Evolutionary conservation across 2,329 filamentous ascomycete genomes (phyloP).

Genomic region (Fusarium multiceps): DNA sequence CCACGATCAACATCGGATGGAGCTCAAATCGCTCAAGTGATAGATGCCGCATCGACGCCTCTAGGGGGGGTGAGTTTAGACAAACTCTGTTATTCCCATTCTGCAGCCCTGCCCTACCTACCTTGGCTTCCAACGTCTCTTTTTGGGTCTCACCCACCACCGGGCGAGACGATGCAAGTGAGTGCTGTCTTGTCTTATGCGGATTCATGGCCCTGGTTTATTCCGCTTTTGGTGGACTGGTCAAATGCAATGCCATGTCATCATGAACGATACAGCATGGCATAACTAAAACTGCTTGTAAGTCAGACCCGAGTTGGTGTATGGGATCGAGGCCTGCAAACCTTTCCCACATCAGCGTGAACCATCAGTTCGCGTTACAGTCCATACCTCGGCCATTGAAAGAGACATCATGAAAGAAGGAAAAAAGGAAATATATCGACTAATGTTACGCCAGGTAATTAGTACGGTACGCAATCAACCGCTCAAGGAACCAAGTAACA

Average conservation of each 20-base stretch:
- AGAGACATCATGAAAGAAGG: not conserved
- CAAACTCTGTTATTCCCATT: constrained; percentile 1
- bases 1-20: constrained; percentile 7
- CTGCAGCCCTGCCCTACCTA: constrained; percentile 32
- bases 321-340: constrained; percentile 28
- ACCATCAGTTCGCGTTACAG: constrained; percentile 5
- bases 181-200: constrained; percentile 31
- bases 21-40: constrained; percentile 6
- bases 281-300: constrained; percentile 6
- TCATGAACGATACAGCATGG: constrained; percentile 19
- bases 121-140: constrained; percentile 31
- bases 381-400: not conserved
- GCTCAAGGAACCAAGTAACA: constrained; percentile 20
- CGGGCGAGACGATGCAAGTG: constrained; percentile 37
- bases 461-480: constrained; percentile 27
- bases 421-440: constrained; percentile 20
- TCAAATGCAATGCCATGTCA: constrained; percentile 39
- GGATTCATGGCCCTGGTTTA: constrained; percentile 11
- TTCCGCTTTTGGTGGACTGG: constrained; percentile 14
- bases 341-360: constrained; percentile 7
- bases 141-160: constrained; percentile 23
- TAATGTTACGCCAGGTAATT: constrained; percentile 22
- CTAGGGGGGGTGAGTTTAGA: constrained; percentile 19
- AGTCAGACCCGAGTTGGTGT: constrained; percentile 5
- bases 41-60: not conserved